A percentile compares a stretch with the other conserved stretches of the same genome.
Conservation (phyloP, 2,329 filamentous ascomycete genomes). For the Exserohilum turcica region DNA sequence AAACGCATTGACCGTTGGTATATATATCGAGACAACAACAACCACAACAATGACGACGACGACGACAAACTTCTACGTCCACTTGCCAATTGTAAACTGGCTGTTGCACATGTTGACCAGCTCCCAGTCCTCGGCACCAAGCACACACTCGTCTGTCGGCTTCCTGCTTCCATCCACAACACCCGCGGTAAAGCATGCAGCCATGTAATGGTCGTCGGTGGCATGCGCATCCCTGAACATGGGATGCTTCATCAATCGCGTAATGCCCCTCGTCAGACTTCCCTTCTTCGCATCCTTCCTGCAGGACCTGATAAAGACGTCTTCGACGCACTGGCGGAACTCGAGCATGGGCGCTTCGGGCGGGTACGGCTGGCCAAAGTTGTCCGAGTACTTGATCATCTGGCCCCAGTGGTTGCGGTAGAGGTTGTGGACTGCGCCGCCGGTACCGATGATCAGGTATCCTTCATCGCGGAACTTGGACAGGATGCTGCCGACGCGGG, state of each 20-base stretch:
- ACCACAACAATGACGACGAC: neutral
- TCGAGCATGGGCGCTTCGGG: conserved; percentile 66
- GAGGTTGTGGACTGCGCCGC: conserved; percentile 72
- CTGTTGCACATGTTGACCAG: conserved; percentile 45
- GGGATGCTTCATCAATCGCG: conserved; percentile 71
- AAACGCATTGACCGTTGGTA: too few species aligned
- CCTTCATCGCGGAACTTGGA: conserved; percentile 60
- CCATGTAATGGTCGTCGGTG: conserved; percentile 74
- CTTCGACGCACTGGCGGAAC: conserved; percentile 68
- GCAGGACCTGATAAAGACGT: conserved; percentile 59
- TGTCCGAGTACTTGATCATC: conserved; percentile 68
- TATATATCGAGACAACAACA: neutral
- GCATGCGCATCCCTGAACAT: conserved; percentile 69
- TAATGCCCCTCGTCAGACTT: conserved; percentile 59
- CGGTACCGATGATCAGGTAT: conserved; percentile 63
- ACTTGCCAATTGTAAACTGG: conserved; percentile 39
- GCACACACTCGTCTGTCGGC: conserved; percentile 27
- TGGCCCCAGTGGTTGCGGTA: conserved; percentile 70
- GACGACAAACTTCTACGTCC: conserved; percentile 14
- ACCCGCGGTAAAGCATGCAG: conserved; percentile 67
- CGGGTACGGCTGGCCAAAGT: conserved; percentile 64
- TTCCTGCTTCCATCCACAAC: conserved; percentile 34
- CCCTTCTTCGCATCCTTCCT: conserved; percentile 54
- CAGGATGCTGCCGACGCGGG: conserved; percentile 63
- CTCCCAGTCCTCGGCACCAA: conserved; percentile 43